These are phyloP conservation scores for Wickerhamomyces silvicola DNA, from an alignment of 805 yeast species.

Conservation along the genomic window DNA sequence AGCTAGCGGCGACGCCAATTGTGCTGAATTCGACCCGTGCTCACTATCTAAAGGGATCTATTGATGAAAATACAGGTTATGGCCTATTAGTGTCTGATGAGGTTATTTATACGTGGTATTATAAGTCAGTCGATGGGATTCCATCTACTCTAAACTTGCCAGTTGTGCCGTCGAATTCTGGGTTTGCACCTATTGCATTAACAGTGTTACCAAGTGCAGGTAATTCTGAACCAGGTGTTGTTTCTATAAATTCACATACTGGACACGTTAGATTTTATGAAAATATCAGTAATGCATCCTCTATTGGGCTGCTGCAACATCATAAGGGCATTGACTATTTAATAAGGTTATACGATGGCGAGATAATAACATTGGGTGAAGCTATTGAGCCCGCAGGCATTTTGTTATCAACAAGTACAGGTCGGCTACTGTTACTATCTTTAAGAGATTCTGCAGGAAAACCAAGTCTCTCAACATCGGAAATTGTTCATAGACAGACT, in stretches of 20 bases:
- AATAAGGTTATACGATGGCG: constrained; percentile 43
- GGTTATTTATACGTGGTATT: constrained; percentile 62
- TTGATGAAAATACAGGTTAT: constrained; percentile 24
- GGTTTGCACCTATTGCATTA: constrained; percentile 44
- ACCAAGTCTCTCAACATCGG: constrained; percentile 31
- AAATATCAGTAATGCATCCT: constrained; percentile 63
- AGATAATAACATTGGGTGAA: constrained; percentile 48
- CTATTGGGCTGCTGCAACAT: constrained; percentile 48
- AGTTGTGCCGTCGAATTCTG: constrained; percentile 19
- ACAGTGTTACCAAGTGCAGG: constrained; percentile 54
- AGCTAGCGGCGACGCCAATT: constrained; percentile 49
- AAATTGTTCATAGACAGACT: constrained; percentile 23
- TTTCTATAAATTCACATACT: constrained; percentile 49
- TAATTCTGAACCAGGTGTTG: constrained; percentile 57
- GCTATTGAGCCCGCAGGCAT: constrained; percentile 73
- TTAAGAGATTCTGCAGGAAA: constrained; percentile 67
- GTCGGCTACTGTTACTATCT: constrained; percentile 55
- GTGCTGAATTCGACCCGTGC: constrained; percentile 7
- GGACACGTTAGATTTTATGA: constrained; percentile 69
- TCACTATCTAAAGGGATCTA: constrained; percentile 17
- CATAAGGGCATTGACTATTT: constrained; percentile 28
- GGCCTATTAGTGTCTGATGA: constrained; percentile 28
- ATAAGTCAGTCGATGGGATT: constrained; percentile 50
- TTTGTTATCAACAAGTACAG: constrained; percentile 60
- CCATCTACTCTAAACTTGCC: constrained; percentile 54